These are phyloP conservation scores for Metarhizium guizhouense DNA, from an alignment of 2,329 filamentous ascomycete species.

Conservation along the genomic window DNA sequence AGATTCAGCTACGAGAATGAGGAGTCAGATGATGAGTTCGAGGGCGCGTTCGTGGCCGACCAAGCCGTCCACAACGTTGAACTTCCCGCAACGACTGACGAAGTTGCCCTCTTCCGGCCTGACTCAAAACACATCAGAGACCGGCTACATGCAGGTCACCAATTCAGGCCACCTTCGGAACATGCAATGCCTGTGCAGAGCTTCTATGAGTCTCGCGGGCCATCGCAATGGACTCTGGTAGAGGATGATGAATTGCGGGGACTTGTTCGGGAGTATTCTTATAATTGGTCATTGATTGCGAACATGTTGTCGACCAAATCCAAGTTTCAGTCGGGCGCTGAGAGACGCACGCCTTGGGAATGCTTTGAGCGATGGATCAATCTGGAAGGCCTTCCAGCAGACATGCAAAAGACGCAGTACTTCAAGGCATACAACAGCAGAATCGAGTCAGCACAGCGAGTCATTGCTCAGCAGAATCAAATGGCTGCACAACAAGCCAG, in stretches of 20 bases:
- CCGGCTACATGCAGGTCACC: constrained; percentile 80
- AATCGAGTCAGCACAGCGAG: constrained; percentile 50
- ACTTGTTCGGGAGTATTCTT: constrained; percentile 84
- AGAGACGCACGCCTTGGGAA: constrained; percentile 92
- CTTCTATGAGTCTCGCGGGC: constrained; percentile 80
- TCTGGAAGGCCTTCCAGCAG: constrained; percentile 79
- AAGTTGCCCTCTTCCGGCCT: constrained; percentile 80
- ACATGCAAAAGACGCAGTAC: constrained; percentile 93
- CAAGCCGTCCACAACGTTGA: constrained; percentile 35
- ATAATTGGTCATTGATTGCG: constrained; percentile 95
- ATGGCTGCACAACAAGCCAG: constrained; percentile 42
- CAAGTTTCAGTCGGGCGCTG: constrained; percentile 72
- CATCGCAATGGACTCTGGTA: constrained; percentile 83
- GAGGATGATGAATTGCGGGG: constrained; percentile 86
- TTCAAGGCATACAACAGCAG: constrained; percentile 65
- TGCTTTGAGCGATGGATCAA: constrained; percentile 97
- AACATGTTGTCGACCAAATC: constrained; percentile 68
- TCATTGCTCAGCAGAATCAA: constrained; percentile 45
- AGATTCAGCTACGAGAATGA: constrained; percentile 76
- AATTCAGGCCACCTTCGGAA: constrained; percentile 88
- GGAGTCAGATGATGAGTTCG: constrained; percentile 52
- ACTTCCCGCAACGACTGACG: constrained; percentile 58
- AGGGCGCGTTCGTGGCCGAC: constrained; percentile 47
- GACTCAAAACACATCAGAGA: constrained; percentile 87
- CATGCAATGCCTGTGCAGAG: constrained; percentile 80